These are phyloP conservation scores for Aureobasidium vineae DNA, from an alignment of 2,329 filamentous ascomycete species.

Conservation along the genomic window DNA sequence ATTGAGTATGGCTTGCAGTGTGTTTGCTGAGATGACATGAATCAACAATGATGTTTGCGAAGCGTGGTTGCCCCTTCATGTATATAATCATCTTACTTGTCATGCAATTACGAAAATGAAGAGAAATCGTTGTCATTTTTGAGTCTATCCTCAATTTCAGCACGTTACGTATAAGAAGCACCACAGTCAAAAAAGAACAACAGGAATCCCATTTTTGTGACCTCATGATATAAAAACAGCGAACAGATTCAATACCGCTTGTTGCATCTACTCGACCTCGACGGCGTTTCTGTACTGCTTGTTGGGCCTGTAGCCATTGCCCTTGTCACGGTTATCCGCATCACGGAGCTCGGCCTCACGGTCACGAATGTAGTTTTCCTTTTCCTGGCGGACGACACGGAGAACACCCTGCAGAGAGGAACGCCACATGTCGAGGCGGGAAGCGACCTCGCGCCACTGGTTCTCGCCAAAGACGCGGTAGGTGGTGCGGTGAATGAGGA, in stretches of 20 bases:
- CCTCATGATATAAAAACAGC: conserved; percentile 12
- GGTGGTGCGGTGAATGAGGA: conserved; percentile 92
- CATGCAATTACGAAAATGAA: no score
- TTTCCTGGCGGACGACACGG: conserved; percentile 73
- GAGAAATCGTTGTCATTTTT: not conserved
- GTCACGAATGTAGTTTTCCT: conserved; percentile 72
- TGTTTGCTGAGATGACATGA: not conserved
- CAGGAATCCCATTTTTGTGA: not conserved
- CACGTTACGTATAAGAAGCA: not conserved
- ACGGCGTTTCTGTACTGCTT: conserved; percentile 33
- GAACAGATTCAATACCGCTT: no score
- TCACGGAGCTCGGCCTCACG: conserved; percentile 66
- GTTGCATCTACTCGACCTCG: conserved; percentile 36
- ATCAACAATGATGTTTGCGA: not conserved
- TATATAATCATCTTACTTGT: not conserved
- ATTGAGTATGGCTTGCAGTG: not conserved
- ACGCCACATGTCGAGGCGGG: conserved; percentile 87
- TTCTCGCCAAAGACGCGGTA: conserved; percentile 97
- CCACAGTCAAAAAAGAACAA: not conserved
- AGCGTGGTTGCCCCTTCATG: not conserved
- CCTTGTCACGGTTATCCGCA: conserved; percentile 28
- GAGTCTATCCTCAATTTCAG: not conserved
- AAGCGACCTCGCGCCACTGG: conserved; percentile 95
- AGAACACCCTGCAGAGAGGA: conserved; percentile 76
- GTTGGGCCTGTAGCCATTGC: conserved; percentile 33